A percentile compares a stretch with the other conserved stretches of the same genome.
These are phyloP conservation scores for Trametes villosa DNA, from an alignment of 768 basidiomycete species.

Conservation along the genomic window DNA sequence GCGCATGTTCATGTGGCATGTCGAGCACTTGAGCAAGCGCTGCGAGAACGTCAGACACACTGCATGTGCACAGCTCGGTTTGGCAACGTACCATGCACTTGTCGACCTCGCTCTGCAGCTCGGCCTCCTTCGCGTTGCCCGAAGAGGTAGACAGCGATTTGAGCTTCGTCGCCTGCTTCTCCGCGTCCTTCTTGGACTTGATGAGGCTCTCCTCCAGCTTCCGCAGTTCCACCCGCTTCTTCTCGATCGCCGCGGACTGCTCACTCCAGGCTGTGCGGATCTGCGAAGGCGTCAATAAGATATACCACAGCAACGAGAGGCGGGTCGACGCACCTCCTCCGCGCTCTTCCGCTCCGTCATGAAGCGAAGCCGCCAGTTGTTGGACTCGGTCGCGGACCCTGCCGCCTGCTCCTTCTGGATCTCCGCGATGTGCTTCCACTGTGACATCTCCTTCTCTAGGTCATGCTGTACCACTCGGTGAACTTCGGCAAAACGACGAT, in stretches of 20 bases:
- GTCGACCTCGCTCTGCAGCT: constrained; percentile 54
- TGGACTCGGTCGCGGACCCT: constrained; percentile 37
- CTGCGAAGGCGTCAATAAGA: constrained; percentile 2
- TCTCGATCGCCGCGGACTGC: constrained; percentile 37
- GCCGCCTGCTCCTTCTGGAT: constrained; percentile 33
- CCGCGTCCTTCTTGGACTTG: constrained; percentile 53
- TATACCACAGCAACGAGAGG: not conserved
- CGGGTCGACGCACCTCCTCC: constrained; percentile 42
- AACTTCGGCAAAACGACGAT: not conserved
- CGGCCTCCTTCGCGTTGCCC: constrained; percentile 38
- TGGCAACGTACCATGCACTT: constrained; percentile 55
- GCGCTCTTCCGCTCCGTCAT: constrained; percentile 43
- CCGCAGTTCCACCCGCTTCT: constrained; percentile 43
- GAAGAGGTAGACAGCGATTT: constrained; percentile 41
- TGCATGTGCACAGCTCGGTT: not conserved
- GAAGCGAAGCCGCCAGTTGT: constrained; percentile 40
- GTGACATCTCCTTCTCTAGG: constrained; percentile 51
- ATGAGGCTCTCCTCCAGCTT: constrained; percentile 53
- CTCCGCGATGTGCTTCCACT: constrained; percentile 38
- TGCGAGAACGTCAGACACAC: constrained; percentile 36
- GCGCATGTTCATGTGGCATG: constrained; percentile 79
- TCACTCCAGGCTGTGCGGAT: constrained; percentile 31
- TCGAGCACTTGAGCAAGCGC: constrained; percentile 88
- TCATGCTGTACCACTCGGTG: constrained; percentile 35
- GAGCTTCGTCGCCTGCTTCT: constrained; percentile 50